These are phyloP conservation scores for Neopestalotiopsis sp. DNA, from an alignment of 2,329 filamentous ascomycete species.

Conservation along the genomic window DNA sequence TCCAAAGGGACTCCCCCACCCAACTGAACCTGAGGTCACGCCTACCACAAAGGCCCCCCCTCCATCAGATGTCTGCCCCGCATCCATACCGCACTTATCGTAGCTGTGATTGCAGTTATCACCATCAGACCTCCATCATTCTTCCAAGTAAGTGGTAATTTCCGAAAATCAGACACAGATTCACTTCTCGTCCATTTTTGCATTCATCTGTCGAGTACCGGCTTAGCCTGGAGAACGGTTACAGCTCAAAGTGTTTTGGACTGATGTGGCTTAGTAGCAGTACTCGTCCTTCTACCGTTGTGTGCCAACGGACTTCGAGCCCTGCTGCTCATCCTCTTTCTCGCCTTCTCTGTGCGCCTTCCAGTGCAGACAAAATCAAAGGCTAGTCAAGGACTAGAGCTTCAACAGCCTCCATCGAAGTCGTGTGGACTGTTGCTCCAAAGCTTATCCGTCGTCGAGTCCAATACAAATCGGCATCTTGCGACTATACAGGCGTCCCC, in stretches of 20 bases:
- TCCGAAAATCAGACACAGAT: neutral
- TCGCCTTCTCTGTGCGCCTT: neutral
- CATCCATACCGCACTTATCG: neutral
- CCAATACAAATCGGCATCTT: too few species aligned
- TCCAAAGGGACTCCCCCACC: too few species aligned
- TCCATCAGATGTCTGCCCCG: neutral
- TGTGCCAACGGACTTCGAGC: neutral
- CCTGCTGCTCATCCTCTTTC: neutral
- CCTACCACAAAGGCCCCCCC: neutral
- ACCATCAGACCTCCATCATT: neutral
- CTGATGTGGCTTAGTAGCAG: neutral
- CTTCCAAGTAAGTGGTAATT: neutral
- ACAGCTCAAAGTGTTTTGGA: neutral
- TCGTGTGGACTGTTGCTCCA: neutral
- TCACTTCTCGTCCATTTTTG: neutral
- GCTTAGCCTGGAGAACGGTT: neutral
- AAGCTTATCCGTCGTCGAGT: neutral
- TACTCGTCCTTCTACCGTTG: neutral
- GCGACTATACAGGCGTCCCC: too few species aligned
- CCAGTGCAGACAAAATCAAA: neutral
- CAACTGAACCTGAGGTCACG: neutral
- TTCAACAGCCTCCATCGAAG: neutral
- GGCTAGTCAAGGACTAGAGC: neutral
- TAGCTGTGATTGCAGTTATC: neutral
- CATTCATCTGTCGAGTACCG: neutral